Evolutionary conservation across 192 early-diverging fungal species (phyloP), one percentile per base, ranked within the genome.

Genomic region (Powellomyces hirtus): DNA sequence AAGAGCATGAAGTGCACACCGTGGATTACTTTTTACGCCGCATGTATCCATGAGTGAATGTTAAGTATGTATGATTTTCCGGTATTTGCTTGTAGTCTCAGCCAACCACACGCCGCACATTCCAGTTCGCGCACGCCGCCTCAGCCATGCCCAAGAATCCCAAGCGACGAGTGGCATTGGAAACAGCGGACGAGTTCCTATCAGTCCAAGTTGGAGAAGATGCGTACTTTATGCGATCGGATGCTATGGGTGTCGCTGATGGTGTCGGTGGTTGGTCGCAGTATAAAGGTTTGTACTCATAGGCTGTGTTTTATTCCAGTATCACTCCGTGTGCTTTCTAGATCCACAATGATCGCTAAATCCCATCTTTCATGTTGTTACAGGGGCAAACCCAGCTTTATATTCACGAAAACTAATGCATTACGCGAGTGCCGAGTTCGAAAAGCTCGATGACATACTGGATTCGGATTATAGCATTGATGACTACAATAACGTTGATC

Each of bases 381-480:
- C 53, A 90, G 90, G 90, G 44, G 94, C 94, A 0, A 90, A 98
- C 66, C 90, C 97, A 40, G 91, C 94, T 18, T 77, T 95, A 31
- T 98, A 91, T 80, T 90, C 94, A 20, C 86, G 91, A 45, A 91
- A 92, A 66, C 72, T 98, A 61, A 98, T 98, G 97, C 95, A 97
- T 75, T 91, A 97, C 68, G 86, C 88, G 35, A 88, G 83, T 57
- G 46, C 81, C 29, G 93, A 96, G 72, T 63, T 97, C 11, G 93
- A 92, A 67, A 89, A 88, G 51, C 91, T 89, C 73, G 92, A 96
- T 64, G 90, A 93, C 60, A 81, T 93, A 31, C 81, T 90, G 55
- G 84, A 91, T 38, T 83, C 88, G 34, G 80, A 89, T 49, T 92
- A 79, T 58, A 56, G 52, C 27, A 56, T 91, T 60, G 86, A 89